Evolutionary conservation across 2,329 filamentous ascomycete genomes (phyloP).

Genomic region (Colletotrichum abscissum): DNA sequence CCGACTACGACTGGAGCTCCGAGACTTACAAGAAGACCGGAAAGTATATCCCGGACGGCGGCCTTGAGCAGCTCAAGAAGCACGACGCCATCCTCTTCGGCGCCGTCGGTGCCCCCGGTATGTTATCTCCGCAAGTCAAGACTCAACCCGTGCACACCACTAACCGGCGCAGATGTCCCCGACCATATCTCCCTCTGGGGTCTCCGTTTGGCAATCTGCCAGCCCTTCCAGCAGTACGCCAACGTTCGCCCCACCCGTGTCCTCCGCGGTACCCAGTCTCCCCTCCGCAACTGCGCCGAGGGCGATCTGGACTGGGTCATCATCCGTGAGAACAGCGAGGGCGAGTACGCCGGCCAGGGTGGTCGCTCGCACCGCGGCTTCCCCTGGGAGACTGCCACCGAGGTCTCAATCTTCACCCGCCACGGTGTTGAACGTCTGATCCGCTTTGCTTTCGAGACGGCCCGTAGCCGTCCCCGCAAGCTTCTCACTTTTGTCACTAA

Average conservation of each 20-base stretch:
- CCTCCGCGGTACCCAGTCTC: conserved; percentile 67
- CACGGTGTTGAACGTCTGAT: conserved; percentile 70
- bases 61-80: conserved; percentile 49
- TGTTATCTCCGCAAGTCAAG: neutral
- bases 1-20: conserved; percentile 74
- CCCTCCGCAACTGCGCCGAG: conserved; percentile 58
- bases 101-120: conserved; percentile 42
- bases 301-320: conserved; percentile 74
- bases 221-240: conserved; percentile 73
- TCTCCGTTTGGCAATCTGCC: conserved; percentile 72
- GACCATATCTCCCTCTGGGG: conserved; percentile 76
- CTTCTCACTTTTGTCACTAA: conserved; percentile 73
- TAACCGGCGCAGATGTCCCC: conserved; percentile 60
- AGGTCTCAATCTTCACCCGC: conserved; percentile 72
- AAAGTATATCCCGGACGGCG: conserved; percentile 72
- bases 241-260: conserved; percentile 73
- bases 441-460: conserved; percentile 72
- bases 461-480: conserved; percentile 62
- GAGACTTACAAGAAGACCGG: conserved; percentile 74
- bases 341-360: conserved; percentile 73
- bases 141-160: neutral
- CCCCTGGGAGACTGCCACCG: conserved; percentile 70
- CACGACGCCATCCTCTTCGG: conserved; percentile 46
- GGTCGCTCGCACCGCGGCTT: conserved; percentile 67
- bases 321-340: conserved; percentile 73